Evolutionary conservation across 106 monocot species (phyloP).

Genomic region (Apostasia shenzhenica): DNA sequence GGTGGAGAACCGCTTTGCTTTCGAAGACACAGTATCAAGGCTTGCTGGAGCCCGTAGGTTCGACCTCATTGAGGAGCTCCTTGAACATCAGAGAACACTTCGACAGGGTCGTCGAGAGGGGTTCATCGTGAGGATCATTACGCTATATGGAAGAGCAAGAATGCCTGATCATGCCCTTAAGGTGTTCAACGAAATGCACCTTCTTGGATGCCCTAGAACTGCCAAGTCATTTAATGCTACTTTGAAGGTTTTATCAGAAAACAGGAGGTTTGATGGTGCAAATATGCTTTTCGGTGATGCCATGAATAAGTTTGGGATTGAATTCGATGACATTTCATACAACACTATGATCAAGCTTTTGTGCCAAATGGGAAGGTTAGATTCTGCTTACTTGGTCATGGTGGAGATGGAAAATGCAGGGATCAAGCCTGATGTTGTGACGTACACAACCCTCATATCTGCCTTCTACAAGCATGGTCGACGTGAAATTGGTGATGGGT

Average conservation of each 20-base stretch:
- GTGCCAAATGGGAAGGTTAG: constrained; percentile 48
- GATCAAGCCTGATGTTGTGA: constrained; percentile 68
- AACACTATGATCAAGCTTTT: constrained; percentile 66
- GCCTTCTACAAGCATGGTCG: constrained; percentile 63
- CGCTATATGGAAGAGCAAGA: constrained; percentile 68
- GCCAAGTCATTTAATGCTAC: constrained; percentile 90
- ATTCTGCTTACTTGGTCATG: constrained; percentile 64
- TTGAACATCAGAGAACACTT: constrained; percentile 75
- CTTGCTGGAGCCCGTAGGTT: constrained; percentile 56
- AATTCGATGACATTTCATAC: constrained; percentile 69
- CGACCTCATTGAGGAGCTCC: constrained; percentile 74
- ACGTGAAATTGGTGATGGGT: constrained; percentile 72
- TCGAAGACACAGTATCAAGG: constrained; percentile 68
- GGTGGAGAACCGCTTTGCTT: constrained; percentile 78
- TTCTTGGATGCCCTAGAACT: constrained; percentile 57
- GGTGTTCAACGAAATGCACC: constrained; percentile 63
- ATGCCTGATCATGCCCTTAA: constrained; percentile 68
- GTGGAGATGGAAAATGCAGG: constrained; percentile 59
- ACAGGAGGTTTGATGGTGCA: constrained; percentile 29
- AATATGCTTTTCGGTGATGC: constrained; percentile 23
- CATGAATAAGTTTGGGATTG: constrained; percentile 40
- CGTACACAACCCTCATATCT: constrained; percentile 80
- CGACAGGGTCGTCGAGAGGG: constrained; percentile 84
- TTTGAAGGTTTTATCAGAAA: constrained; percentile 53
- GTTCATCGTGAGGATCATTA: constrained; percentile 69